A percentile compares a stretch with the other conserved stretches of the same genome.
These are phyloP conservation scores for Beverwykella pulmonaria DNA, from an alignment of 495 filamentous ascomycete genomes.

Conservation along the genomic window DNA sequence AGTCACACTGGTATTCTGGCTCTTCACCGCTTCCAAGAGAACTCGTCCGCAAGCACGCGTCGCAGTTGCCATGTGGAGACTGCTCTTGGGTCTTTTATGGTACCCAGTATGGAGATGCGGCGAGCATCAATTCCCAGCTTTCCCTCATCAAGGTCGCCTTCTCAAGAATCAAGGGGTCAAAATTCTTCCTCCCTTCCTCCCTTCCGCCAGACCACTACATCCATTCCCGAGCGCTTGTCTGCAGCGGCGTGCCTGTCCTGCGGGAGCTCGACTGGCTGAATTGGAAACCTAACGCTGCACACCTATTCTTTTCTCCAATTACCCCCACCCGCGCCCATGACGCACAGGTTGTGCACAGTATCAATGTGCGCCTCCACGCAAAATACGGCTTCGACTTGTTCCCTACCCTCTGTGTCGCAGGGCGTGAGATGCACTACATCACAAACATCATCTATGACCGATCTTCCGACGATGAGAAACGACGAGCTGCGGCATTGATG, in stretches of 20 bases:
- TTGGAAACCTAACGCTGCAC: conserved; percentile 59
- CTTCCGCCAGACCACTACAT: conserved; percentile 44
- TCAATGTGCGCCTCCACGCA: conserved; percentile 47
- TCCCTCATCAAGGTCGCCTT: conserved; percentile 53
- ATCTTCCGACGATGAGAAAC: conserved; percentile 45
- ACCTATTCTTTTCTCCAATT: conserved; percentile 62
- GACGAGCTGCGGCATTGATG: conserved; percentile 43
- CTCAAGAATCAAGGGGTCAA: conserved; percentile 48
- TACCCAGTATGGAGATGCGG: conserved; percentile 54
- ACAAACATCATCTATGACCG: conserved; percentile 60
- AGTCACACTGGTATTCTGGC: conserved; percentile 50
- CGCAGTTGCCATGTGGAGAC: conserved; percentile 35
- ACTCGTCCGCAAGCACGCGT: conserved; percentile 25
- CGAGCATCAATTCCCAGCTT: conserved; percentile 51
- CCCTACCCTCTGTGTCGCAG: conserved; percentile 54
- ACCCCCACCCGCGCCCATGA: conserved; percentile 55
- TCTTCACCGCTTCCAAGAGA: conserved; percentile 47
- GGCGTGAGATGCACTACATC: conserved; percentile 63
- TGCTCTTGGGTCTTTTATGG: conserved; percentile 60
- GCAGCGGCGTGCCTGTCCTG: conserved; percentile 53
- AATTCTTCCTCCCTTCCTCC: conserved; percentile 51
- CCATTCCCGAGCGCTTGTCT: conserved; percentile 44
- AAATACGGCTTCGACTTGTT: conserved; percentile 57
- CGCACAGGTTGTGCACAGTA: conserved; percentile 51
- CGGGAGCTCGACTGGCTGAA: conserved; percentile 59